Percentiles rank a stretch among this genome's conserved stretches.
Evolutionary conservation across 169 alveolate species (phyloP).

Genomic region (Plasmodium gaboni): DNA sequence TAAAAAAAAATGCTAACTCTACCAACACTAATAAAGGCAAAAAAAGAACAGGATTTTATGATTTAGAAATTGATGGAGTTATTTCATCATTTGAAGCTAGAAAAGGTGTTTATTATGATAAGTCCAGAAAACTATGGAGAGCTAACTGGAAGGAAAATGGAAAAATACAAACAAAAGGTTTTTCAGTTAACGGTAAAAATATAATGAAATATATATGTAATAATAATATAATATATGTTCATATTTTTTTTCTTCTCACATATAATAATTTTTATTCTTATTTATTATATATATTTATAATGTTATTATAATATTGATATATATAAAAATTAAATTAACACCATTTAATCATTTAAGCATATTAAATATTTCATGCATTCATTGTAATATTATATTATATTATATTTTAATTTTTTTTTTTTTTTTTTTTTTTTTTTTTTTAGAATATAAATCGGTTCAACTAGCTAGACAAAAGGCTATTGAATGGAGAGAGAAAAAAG

Average conservation of each 20-base stretch:
- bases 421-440: conserved; percentile 4
- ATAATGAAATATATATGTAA: not conserved
- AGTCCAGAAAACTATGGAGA: conserved; percentile 72
- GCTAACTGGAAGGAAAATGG: conserved; percentile 78
- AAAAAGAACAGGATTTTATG: conserved; percentile 69
- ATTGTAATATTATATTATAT: not conserved
- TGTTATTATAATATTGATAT: too few species aligned
- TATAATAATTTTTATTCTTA: not conserved
- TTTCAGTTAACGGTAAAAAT: conserved; percentile 72
- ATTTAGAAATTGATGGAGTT: conserved; percentile 72
- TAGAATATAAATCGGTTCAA: conserved; percentile 70
- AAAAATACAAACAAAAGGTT: conserved; percentile 71
- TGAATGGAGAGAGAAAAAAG: conserved; percentile 75
- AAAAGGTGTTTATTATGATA: conserved; percentile 75
- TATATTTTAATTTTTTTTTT: not conserved
- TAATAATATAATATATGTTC: too few species aligned
- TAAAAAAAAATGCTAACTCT: conserved; percentile 13
- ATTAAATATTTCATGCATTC: not conserved
- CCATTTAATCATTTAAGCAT: not conserved
- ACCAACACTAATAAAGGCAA: conserved; percentile 30
- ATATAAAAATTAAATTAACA: too few species aligned
- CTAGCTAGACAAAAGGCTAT: conserved; percentile 72
- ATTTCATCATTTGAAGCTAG: conserved; percentile 71
- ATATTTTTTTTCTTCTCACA: too few species aligned
- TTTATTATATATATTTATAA: not conserved